Percentiles rank a stretch among this genome's conserved stretches.
Conservation (phyloP, 257 asterid genomes). For the Coffea canephora region DNA sequence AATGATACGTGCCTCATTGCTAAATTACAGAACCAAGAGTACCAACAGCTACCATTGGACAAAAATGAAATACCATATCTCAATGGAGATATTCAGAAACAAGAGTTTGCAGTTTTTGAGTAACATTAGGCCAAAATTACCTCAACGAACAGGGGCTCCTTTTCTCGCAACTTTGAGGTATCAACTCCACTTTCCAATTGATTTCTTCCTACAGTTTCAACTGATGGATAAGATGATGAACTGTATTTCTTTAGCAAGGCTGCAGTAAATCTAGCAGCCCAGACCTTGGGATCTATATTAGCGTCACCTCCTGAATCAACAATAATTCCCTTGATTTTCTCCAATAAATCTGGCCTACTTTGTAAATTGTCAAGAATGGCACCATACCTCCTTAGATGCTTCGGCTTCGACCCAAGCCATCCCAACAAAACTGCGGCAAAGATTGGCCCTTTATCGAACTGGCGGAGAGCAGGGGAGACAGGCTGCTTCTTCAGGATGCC, state of each 20-base stretch:
- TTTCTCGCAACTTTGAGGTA: slow-evolving; percentile 32
- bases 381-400: too few relatives aligned
- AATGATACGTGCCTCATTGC: too few relatives aligned
- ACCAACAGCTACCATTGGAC: too few relatives aligned
- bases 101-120: neutral
- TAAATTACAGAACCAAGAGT: too few relatives aligned
- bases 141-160: slow-evolving; percentile 26
- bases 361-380: too few relatives aligned
- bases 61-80: neutral
- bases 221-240: slow-evolving; percentile 48
- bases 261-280: too few relatives aligned
- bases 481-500: slow-evolving; percentile 21
- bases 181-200: slow-evolving; percentile 24
- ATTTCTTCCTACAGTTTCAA: slow-evolving; percentile 37
- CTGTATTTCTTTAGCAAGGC: slow-evolving; percentile 60
- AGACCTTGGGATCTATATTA: too few relatives aligned
- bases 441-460: slow-evolving; percentile 41
- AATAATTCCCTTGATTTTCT: too few relatives aligned
- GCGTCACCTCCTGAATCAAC: too few relatives aligned
- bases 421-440: slow-evolving; percentile 80
- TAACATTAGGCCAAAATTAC: too few relatives aligned
- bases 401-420: slow-evolving; percentile 79
- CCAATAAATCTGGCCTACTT: too few relatives aligned
- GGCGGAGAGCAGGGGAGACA: slow-evolving; percentile 30
- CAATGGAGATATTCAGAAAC: neutral